A percentile compares a stretch with the other conserved stretches of the same genome.
Evolutionary conservation across 495 filamentous ascomycete genomes (phyloP).

Genomic region (Chaetomium cochliodes): DNA sequence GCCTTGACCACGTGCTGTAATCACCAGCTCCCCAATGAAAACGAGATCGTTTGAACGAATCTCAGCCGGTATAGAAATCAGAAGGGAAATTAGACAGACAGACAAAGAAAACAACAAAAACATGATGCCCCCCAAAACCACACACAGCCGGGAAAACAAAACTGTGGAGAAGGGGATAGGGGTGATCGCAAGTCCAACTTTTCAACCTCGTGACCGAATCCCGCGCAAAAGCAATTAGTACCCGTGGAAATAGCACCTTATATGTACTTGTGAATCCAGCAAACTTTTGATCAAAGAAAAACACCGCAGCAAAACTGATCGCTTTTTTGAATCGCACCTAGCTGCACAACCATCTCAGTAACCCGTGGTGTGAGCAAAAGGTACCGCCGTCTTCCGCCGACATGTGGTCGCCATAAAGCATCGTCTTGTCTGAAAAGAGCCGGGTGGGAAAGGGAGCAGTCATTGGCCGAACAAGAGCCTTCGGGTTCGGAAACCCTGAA

Average conservation of each 20-base stretch:
- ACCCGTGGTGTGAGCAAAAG: neutral
- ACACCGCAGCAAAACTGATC: slow-evolving; percentile 3
- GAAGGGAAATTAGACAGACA: slow-evolving; percentile 15
- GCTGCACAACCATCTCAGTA: neutral
- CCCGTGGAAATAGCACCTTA: slow-evolving; percentile 28
- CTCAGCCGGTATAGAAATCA: slow-evolving; percentile 11
- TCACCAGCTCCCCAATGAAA: neutral
- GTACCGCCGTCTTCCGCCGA: neutral
- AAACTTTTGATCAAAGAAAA: slow-evolving; percentile 31
- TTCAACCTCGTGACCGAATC: slow-evolving; percentile 29
- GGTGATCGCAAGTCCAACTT: slow-evolving; percentile 25
- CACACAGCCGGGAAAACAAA: slow-evolving; percentile 18
- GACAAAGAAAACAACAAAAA: slow-evolving; percentile 8
- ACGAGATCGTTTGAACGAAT: neutral
- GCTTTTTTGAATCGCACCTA: neutral
- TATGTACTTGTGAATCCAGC: slow-evolving; percentile 29
- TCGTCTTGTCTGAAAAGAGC: neutral
- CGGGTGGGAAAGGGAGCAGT: neutral
- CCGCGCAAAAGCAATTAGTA: slow-evolving; percentile 19
- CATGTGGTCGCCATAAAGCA: neutral
- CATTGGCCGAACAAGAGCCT: neutral
- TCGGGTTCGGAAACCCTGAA: neutral
- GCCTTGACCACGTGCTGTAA: neutral
- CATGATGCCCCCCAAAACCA: slow-evolving; percentile 16
- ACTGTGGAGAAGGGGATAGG: slow-evolving; percentile 16